These are phyloP conservation scores for Penicillium sp. DNA, from an alignment of 2,329 filamentous ascomycete species.

Conservation along the genomic window DNA sequence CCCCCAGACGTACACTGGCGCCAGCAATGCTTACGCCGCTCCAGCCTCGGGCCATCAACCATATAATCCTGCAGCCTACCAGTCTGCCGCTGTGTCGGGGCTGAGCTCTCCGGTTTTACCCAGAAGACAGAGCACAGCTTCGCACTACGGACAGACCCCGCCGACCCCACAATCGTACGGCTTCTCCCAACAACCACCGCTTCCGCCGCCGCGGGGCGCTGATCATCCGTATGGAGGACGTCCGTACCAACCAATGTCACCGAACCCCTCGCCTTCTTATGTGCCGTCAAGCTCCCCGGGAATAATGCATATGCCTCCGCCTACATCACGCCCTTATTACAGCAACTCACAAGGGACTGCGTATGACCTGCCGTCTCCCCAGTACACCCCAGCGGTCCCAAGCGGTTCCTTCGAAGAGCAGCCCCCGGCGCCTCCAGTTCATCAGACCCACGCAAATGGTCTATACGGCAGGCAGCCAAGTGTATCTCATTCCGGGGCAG, in stretches of 20 bases:
- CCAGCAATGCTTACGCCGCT: slow-evolving; percentile 28
- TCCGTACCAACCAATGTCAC: slow-evolving; percentile 31
- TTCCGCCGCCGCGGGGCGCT: slow-evolving; percentile 41
- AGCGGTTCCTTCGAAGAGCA: slow-evolving; percentile 30
- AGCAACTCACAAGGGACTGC: slow-evolving; percentile 23
- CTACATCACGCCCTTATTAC: slow-evolving; percentile 27
- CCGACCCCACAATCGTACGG: slow-evolving; percentile 37
- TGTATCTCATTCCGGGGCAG: slow-evolving; percentile 34
- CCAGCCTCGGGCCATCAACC: slow-evolving; percentile 40
- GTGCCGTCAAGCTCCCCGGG: slow-evolving; percentile 26
- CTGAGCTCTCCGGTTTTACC: slow-evolving; percentile 35
- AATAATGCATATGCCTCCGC: slow-evolving; percentile 15
- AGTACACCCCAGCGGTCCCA: slow-evolving; percentile 19
- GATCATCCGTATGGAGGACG: slow-evolving; percentile 42
- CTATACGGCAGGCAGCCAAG: slow-evolving; percentile 29
- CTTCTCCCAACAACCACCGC: slow-evolving; percentile 36
- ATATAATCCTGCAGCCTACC: slow-evolving; percentile 54
- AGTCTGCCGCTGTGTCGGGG: slow-evolving; percentile 34
- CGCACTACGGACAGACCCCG: slow-evolving; percentile 29
- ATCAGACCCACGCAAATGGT: slow-evolving; percentile 29
- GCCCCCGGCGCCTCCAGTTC: slow-evolving; percentile 37
- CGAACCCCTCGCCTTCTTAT: slow-evolving; percentile 24
- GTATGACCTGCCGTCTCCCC: slow-evolving; percentile 27
- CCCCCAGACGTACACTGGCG: slow-evolving; percentile 59
- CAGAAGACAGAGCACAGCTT: slow-evolving; percentile 33